Conservation (phyloP, 306 rosid genomes). For the Dalbergia cultrata region DNA sequence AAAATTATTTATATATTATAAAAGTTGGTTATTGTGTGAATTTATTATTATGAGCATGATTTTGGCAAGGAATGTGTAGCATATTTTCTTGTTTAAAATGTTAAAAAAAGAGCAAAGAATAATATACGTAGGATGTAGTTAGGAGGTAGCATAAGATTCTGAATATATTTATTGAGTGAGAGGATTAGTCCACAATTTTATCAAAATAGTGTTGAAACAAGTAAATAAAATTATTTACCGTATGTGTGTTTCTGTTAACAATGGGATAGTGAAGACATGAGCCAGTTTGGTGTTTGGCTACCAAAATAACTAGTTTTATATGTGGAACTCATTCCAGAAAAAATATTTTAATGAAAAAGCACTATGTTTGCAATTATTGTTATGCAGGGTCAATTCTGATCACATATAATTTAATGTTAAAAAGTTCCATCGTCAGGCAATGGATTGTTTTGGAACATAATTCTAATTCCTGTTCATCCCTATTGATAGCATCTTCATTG, state of each 20-base stretch:
- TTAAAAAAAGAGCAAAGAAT: background rate
- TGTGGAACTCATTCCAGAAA: background rate
- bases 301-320: background rate
- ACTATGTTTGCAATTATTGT: slow-evolving; percentile 18
- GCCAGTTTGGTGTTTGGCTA: slow-evolving; percentile 12
- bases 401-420: slow-evolving; percentile 10
- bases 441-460: slow-evolving; percentile 33
- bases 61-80: background rate
- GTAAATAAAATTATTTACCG: background rate
- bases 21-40: background rate
- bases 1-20: background rate
- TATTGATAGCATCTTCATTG: slow-evolving; percentile 36
- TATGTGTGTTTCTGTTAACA: slow-evolving; percentile 13
- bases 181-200: slow-evolving; percentile 17
- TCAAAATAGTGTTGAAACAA: slow-evolving; percentile 5
- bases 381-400: slow-evolving; percentile 30
- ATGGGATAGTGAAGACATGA: slow-evolving; percentile 19
- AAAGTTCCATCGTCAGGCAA: background rate
- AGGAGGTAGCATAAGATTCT: slow-evolving; percentile 10
- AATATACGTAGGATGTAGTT: background rate
- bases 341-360: slow-evolving; percentile 13
- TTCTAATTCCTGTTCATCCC: slow-evolving; percentile 26
- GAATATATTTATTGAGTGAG: slow-evolving; percentile 7
- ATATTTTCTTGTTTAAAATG: slow-evolving; percentile 1
- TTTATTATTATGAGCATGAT: background rate